phyloP scores from a whole-genome alignment of 192 early-diverging fungal species.

The Coemansia sp. region DNA sequence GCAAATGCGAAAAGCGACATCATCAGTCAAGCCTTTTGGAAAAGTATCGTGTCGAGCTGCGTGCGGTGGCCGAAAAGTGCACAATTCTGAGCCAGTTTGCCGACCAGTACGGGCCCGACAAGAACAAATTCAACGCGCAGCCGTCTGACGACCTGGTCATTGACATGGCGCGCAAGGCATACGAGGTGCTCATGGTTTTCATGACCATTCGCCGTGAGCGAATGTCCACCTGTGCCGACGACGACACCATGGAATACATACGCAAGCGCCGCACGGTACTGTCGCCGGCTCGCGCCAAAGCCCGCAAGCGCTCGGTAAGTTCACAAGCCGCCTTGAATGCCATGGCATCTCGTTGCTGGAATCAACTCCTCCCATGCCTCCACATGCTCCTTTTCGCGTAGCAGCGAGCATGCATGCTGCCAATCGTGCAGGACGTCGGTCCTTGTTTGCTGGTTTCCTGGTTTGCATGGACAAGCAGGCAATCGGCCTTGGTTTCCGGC shows the following conservation, averaged over 20 bases:
- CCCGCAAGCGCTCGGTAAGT: slow-evolving; percentile 53
- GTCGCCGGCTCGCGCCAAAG: slow-evolving; percentile 37
- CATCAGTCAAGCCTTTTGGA: slow-evolving; percentile 25
- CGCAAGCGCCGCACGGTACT: slow-evolving; percentile 53
- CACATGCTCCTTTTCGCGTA: too few relatives aligned
- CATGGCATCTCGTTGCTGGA: too few relatives aligned
- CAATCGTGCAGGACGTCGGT: too few relatives aligned
- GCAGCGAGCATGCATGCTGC: too few relatives aligned
- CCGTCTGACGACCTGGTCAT: slow-evolving; percentile 51
- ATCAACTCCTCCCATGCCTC: not conserved
- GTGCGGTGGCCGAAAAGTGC: slow-evolving; percentile 48
- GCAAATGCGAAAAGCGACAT: slow-evolving; percentile 6
- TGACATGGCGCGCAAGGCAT: slow-evolving; percentile 53
- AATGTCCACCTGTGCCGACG: slow-evolving; percentile 43
- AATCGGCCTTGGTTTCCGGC: too few relatives aligned
- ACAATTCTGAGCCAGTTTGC: slow-evolving; percentile 48
- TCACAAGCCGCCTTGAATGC: too few relatives aligned
- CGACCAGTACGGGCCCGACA: slow-evolving; percentile 47
- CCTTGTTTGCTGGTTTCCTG: too few relatives aligned
- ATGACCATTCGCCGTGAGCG: slow-evolving; percentile 50
- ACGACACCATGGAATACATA: slow-evolving; percentile 55
- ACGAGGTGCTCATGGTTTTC: slow-evolving; percentile 53
- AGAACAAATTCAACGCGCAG: slow-evolving; percentile 50
- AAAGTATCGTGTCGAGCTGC: slow-evolving; percentile 43
- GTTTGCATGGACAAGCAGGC: too few relatives aligned